Percentiles rank a stretch among this genome's conserved stretches.
phyloP scores from a whole-genome alignment of 2,329 filamentous ascomycete species.

The Alternaria sp. region DNA sequence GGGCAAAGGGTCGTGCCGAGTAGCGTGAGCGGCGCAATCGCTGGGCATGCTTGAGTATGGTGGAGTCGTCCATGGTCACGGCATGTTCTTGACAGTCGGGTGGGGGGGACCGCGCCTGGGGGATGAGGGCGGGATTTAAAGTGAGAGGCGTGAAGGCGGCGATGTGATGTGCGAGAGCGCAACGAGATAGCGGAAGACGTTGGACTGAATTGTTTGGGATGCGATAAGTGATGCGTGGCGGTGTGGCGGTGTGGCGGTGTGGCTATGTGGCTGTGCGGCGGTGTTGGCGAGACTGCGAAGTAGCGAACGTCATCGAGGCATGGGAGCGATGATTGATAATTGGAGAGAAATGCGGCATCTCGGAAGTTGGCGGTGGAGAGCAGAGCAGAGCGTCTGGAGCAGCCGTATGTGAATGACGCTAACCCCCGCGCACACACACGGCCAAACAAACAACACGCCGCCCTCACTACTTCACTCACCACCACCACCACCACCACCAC shows the following conservation, averaged over 20 bases:
- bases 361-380: not conserved
- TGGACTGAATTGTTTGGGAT: constrained; percentile 14
- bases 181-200: constrained; percentile 25
- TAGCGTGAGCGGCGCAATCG: constrained; percentile 44
- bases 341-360: not conserved
- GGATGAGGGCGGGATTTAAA: not conserved
- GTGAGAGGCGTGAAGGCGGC: not conserved
- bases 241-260: not conserved
- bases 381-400: not conserved
- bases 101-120: constrained; percentile 17
- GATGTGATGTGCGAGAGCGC: constrained; percentile 19
- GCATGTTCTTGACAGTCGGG: constrained; percentile 21
- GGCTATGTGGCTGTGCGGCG: constrained; percentile 1
- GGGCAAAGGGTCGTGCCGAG: constrained; percentile 50
- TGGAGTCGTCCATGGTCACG: constrained; percentile 37
- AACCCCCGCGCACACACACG: not conserved
- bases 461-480: not conserved
- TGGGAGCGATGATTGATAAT: not conserved
- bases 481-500: constrained; percentile 35
- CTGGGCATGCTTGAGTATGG: constrained; percentile 31
- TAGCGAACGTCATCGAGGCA: not conserved
- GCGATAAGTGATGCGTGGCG: constrained; percentile 4
- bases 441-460: constrained; percentile 31
- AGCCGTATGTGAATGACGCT: not conserved
- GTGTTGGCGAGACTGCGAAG: not conserved